Percentiles rank a stretch among this genome's conserved stretches.
Conservation (phyloP, 257 asterid species). For the Petrea volubilis region DNA sequence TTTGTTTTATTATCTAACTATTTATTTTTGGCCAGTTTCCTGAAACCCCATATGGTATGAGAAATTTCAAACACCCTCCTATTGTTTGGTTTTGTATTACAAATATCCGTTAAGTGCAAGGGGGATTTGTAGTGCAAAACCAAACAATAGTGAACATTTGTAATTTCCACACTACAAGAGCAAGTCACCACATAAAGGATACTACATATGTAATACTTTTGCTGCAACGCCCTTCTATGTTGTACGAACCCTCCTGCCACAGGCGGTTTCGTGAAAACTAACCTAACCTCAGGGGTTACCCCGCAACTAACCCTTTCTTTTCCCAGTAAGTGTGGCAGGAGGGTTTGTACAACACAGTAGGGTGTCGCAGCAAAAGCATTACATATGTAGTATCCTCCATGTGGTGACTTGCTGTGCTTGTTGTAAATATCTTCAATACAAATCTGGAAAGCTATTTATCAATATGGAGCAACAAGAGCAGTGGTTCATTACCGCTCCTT, state of each 20-base stretch:
- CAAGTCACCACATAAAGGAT: slow-evolving; percentile 1
- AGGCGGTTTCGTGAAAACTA: no score
- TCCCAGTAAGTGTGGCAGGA: not conserved
- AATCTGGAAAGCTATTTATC: not conserved
- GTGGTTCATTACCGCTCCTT: slow-evolving; percentile 49
- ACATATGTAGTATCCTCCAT: not conserved
- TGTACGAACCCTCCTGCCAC: not conserved
- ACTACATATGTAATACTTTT: not conserved
- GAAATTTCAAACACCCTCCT: no score
- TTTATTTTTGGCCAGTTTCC: no score
- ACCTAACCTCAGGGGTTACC: no score
- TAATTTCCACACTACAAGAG: no score
- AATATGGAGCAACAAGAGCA: slow-evolving; percentile 4
- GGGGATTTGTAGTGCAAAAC: no score
- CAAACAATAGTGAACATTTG: no score
- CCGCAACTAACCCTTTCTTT: not conserved
- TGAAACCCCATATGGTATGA: no score
- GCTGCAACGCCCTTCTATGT: not conserved
- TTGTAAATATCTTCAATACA: not conserved
- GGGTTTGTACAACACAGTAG: not conserved
- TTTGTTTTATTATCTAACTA: not conserved
- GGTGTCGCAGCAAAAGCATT: not conserved
- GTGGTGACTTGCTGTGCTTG: slow-evolving; percentile 12
- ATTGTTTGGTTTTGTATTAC: no score
- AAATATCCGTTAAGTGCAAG: no score